Evolutionary conservation across 192 early-diverging fungal species (phyloP).

Genomic region (Backusella mclennaniae): DNA sequence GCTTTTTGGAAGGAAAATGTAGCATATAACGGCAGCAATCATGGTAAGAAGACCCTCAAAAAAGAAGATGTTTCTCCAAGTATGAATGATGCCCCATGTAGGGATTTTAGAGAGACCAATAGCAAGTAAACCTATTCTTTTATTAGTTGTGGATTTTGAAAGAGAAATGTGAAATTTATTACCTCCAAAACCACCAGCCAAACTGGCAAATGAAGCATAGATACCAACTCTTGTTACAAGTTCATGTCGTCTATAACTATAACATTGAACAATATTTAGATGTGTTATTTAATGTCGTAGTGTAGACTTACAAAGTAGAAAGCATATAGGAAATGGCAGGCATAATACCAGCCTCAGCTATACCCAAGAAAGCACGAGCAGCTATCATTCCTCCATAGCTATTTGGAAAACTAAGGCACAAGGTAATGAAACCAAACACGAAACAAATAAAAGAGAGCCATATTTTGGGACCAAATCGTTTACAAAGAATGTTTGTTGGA

Average conservation of each 20-base stretch:
- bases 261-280: too few relatives aligned
- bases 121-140: neutral
- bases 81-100: constrained; percentile 14
- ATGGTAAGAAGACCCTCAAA: constrained; percentile 9
- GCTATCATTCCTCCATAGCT: constrained; percentile 9
- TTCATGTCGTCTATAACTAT: neutral
- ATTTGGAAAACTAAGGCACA: neutral
- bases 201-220: neutral
- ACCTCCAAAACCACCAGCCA: neutral
- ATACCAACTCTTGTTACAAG: neutral
- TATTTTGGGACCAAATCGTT: constrained; percentile 5
- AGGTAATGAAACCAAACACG: constrained; percentile 8
- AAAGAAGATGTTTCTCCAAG: constrained; percentile 15
- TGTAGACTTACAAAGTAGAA: constrained; percentile 2
- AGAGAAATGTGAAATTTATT: too few relatives aligned
- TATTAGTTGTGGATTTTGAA: too few relatives aligned
- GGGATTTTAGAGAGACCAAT: constrained; percentile 3
- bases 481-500: constrained; percentile 12
- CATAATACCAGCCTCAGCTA: constrained; percentile 17
- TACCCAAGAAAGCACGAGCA: constrained; percentile 8
- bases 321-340: constrained; percentile 12
- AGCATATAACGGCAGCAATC: constrained; percentile 17
- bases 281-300: too few relatives aligned
- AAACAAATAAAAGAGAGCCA: constrained; percentile 14
- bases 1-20: constrained; percentile 41